Conservation (phyloP, 75 land plant genomes). For the Selaginella tamariscina region DNA sequence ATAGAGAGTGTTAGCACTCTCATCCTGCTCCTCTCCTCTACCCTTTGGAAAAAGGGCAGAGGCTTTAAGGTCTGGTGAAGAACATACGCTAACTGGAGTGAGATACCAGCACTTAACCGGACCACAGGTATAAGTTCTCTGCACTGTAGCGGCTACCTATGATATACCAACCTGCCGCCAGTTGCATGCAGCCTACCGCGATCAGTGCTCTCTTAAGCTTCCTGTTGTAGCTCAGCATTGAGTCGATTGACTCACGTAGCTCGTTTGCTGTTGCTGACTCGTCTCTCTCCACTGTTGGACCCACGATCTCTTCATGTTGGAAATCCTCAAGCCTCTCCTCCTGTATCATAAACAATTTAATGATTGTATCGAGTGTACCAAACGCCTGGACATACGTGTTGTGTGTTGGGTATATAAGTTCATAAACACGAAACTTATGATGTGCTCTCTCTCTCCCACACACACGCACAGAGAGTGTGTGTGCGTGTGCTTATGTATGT, state of each 20-base stretch:
- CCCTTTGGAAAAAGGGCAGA: conserved; percentile 58
- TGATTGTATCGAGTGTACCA: too few relatives aligned
- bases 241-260: conserved; percentile 34
- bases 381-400: too few relatives aligned
- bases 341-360: too few relatives aligned
- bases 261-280: conserved; percentile 64
- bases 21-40: conserved; percentile 83
- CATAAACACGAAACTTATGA: too few relatives aligned
- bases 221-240: conserved; percentile 13
- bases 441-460: too few relatives aligned
- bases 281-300: conserved; percentile 91
- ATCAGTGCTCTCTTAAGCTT: conserved; percentile 25
- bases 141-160: neutral
- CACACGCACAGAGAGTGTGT: too few relatives aligned
- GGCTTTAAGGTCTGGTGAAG: conserved; percentile 44
- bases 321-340: conserved; percentile 31
- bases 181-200: conserved; percentile 29
- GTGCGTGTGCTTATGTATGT: too few relatives aligned
- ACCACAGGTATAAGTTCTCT: conserved; percentile 24
- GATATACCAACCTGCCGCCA: neutral
- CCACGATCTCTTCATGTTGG: conserved; percentile 76
- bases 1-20: conserved; percentile 66
- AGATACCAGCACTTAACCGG: conserved; percentile 29
- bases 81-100: conserved; percentile 41
- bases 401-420: too few relatives aligned